phyloP scores from a whole-genome alignment of 2,329 filamentous ascomycete species.

The Claviceps lovelessii region DNA sequence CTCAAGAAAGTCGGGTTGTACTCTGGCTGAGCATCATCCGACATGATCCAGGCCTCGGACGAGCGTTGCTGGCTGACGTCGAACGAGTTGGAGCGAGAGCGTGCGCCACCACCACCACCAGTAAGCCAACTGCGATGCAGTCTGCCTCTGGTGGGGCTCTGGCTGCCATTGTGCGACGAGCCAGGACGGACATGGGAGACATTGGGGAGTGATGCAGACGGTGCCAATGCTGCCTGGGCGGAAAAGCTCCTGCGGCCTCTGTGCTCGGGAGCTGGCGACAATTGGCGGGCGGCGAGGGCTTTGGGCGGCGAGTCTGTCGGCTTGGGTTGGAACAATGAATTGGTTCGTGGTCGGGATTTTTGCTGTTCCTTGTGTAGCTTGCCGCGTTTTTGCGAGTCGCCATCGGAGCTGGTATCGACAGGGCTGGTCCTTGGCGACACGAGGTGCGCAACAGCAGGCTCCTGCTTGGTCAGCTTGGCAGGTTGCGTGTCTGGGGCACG shows the following conservation, averaged over 20 bases:
- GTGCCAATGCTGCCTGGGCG: constrained; percentile 23
- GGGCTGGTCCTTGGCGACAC: neutral
- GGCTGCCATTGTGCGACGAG: constrained; percentile 20
- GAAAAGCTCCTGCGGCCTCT: constrained; percentile 33
- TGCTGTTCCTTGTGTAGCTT: constrained; percentile 20
- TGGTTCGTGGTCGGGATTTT: constrained; percentile 17
- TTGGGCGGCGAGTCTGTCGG: constrained; percentile 10
- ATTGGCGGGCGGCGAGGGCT: neutral
- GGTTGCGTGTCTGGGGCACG: constrained; percentile 15
- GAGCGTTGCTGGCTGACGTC: constrained; percentile 14
- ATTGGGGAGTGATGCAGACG: constrained; percentile 11
- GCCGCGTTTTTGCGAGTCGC: constrained; percentile 10
- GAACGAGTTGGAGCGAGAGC: constrained; percentile 37
- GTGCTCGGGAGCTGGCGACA: constrained; percentile 13
- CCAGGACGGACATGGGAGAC: constrained; percentile 14
- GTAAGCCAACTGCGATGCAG: constrained; percentile 41
- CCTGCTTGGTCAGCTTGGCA: constrained; percentile 11
- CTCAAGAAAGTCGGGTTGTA: constrained; percentile 40
- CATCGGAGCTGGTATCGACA: neutral
- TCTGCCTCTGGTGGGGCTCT: constrained; percentile 31
- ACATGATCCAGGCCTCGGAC: constrained; percentile 39
- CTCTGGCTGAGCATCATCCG: constrained; percentile 35
- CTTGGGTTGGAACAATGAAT: constrained; percentile 17
- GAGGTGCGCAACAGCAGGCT: constrained; percentile 7
- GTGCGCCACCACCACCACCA: constrained; percentile 30